Percentiles rank a stretch among this genome's conserved stretches.
These are phyloP conservation scores for Paramecium primaurelia DNA, from an alignment of 73 alveolate species.

Conservation along the genomic window DNA sequence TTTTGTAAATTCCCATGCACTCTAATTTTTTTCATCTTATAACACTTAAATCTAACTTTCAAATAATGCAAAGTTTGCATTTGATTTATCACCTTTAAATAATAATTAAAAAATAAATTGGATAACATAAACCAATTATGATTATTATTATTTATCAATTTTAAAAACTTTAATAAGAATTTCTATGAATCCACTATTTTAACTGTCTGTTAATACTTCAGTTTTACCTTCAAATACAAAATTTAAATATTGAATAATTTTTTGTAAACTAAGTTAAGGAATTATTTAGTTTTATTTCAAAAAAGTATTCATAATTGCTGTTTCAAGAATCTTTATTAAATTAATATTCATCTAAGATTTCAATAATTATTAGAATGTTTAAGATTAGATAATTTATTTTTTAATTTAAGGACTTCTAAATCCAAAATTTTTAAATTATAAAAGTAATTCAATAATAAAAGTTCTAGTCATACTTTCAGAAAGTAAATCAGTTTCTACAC, in stretches of 20 bases:
- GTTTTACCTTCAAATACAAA: neutral
- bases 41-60: neutral
- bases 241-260: neutral
- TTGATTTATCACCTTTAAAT: neutral
- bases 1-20: neutral
- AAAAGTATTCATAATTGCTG: neutral
- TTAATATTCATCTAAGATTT: neutral
- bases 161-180: neutral
- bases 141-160: neutral
- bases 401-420: neutral
- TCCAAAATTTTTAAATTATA: neutral
- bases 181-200: neutral
- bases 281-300: neutral
- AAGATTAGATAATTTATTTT: neutral
- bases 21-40: neutral
- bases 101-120: neutral
- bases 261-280: neutral
- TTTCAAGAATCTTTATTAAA: neutral
- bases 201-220: neutral
- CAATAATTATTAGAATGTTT: neutral
- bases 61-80: neutral
- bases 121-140: neutral
- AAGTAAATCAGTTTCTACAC: neutral
- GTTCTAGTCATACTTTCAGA: neutral
- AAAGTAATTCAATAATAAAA: neutral